Evolutionary conservation across 1,284 basidiomycete genomes (phyloP).

Genomic region (Somion occarium): DNA sequence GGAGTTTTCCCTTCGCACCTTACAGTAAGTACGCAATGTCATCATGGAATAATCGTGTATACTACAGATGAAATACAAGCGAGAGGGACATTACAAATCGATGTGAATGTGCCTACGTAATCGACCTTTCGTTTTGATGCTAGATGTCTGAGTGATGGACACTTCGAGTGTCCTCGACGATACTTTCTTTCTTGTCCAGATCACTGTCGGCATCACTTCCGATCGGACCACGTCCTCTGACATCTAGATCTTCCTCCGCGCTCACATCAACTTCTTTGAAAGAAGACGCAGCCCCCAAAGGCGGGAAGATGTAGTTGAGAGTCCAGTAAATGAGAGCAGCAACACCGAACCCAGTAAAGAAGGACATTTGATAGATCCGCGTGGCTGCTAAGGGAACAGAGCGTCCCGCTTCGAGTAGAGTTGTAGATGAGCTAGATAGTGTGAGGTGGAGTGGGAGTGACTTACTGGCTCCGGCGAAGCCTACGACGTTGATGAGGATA

Average conservation of each 20-base stretch:
- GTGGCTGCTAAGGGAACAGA: conserved; percentile 61
- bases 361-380: conserved; percentile 69
- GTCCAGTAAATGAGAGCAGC: conserved; percentile 61
- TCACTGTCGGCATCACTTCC: background rate
- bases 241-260: conserved; percentile 3
- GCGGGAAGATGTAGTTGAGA: conserved; percentile 57
- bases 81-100: too few species aligned
- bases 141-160: too few species aligned
- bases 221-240: background rate
- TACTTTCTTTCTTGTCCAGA: background rate
- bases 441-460: conserved; percentile 24
- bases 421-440: background rate
- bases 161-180: background rate
- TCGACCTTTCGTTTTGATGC: too few species aligned
- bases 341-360: conserved; percentile 75
- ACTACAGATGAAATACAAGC: too few species aligned
- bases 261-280: conserved; percentile 65
- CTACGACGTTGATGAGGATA: conserved; percentile 80
- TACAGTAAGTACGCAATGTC: too few species aligned
- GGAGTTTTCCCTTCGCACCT: too few species aligned
- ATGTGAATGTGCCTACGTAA: too few species aligned
- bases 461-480: conserved; percentile 59
- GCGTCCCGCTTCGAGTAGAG: conserved; percentile 38
- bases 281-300: conserved; percentile 40
- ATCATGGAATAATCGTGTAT: too few species aligned